Conservation (phyloP, 2,329 filamentous ascomycete species). For the Colletotrichum scovillei region DNA sequence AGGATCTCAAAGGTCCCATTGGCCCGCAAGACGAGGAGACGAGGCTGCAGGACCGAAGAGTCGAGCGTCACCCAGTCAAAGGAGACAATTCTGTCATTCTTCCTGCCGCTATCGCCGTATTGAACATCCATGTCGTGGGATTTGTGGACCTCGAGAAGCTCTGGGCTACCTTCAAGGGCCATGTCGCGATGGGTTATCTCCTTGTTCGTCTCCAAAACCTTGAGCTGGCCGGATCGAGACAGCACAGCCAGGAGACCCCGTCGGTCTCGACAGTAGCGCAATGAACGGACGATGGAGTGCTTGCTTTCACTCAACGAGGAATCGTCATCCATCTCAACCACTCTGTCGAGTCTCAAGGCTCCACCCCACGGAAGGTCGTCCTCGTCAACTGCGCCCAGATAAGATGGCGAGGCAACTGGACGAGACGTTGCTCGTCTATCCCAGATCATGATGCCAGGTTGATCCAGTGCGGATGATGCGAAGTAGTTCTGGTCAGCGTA, state of each 20-base stretch:
- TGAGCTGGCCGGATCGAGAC: conserved; percentile 72
- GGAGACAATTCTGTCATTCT: conserved; percentile 72
- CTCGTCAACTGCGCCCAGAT: conserved; percentile 68
- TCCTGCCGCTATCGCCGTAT: conserved; percentile 62
- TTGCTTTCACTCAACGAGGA: conserved; percentile 64
- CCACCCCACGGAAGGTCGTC: conserved; percentile 73
- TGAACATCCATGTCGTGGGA: conserved; percentile 73
- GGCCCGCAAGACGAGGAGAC: conserved; percentile 69
- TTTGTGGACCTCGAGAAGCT: conserved; percentile 68
- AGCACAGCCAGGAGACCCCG: conserved; percentile 71
- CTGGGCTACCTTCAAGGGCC: conserved; percentile 60
- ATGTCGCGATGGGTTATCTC: conserved; percentile 59
- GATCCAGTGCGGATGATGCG: conserved; percentile 80
- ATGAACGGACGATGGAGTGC: conserved; percentile 70
- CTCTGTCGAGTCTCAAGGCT: conserved; percentile 66
- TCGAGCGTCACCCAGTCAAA: conserved; percentile 75
- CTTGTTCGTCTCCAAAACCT: conserved; percentile 68
- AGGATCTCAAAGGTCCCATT: conserved; percentile 72
- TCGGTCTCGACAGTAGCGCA: conserved; percentile 72
- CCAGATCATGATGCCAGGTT: conserved; percentile 82
- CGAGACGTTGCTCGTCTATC: conserved; percentile 74
- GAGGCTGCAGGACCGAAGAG: conserved; percentile 65
- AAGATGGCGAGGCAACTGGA: conserved; percentile 63
- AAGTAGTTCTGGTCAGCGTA: conserved; percentile 86
- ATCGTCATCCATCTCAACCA: conserved; percentile 66